phyloP scores from a whole-genome alignment of 768 basidiomycete genomes.

The Hydnomerulius pinastri region DNA sequence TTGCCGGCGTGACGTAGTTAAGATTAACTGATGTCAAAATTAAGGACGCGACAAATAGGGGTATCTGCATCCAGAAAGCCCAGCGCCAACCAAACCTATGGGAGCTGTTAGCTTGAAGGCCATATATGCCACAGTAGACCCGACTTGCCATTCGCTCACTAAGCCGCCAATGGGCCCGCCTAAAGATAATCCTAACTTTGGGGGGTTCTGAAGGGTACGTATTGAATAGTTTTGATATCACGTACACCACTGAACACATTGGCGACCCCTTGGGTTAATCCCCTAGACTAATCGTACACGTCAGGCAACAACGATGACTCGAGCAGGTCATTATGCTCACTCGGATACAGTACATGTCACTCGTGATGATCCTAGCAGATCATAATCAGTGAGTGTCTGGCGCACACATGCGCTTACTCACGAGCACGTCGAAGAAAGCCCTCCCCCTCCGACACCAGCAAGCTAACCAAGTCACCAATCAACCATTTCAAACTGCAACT shows the following conservation, averaged over 20 bases:
- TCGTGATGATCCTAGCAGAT: slow-evolving; percentile 56
- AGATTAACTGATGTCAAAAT: slow-evolving; percentile 2
- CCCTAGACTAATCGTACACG: slow-evolving; percentile 47
- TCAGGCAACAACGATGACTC: not conserved
- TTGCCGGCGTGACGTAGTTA: slow-evolving; percentile 13
- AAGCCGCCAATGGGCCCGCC: slow-evolving; percentile 70
- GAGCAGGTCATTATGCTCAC: slow-evolving; percentile 35
- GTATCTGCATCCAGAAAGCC: slow-evolving; percentile 14
- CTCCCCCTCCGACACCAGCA: slow-evolving; percentile 63
- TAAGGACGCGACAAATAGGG: slow-evolving; percentile 3
- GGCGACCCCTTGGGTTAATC: slow-evolving; percentile 65
- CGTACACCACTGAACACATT: slow-evolving; percentile 70
- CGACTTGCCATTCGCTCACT: slow-evolving; percentile 57
- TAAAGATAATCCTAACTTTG: slow-evolving; percentile 45
- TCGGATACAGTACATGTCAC: slow-evolving; percentile 73
- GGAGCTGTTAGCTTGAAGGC: too few relatives aligned
- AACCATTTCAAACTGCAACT: too few relatives aligned
- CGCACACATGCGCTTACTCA: slow-evolving; percentile 36
- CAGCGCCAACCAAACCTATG: slow-evolving; percentile 24
- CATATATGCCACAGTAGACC: too few relatives aligned
- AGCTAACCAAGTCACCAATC: too few relatives aligned
- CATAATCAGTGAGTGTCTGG: not conserved
- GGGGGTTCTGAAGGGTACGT: not conserved
- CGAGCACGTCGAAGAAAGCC: slow-evolving; percentile 68
- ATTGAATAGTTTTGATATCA: not conserved